phyloP scores from a whole-genome alignment of 345 rosid species.

The Syzygium jambos region DNA sequence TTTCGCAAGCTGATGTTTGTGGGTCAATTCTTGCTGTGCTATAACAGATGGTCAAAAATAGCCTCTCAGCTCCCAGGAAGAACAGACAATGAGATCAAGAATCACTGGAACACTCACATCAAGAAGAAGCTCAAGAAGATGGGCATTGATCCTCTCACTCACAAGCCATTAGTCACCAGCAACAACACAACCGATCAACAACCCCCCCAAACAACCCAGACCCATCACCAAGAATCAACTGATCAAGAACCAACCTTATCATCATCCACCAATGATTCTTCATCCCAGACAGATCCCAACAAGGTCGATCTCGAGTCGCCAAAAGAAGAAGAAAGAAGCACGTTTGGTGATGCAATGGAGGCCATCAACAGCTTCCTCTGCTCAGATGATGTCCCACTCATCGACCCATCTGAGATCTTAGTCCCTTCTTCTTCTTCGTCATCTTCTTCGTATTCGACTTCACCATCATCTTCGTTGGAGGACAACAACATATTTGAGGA shows the following conservation, averaged over 20 bases:
- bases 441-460: slow-evolving; percentile 19
- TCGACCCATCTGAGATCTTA: slow-evolving; percentile 53
- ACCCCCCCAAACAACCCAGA: not conserved
- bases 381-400: slow-evolving; percentile 60
- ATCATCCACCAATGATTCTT: not conserved
- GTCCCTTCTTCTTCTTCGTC: slow-evolving; percentile 24
- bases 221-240: not conserved
- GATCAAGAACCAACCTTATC: not conserved
- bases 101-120: slow-evolving; percentile 96
- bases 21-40: not conserved
- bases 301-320: not conserved
- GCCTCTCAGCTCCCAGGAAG: slow-evolving; percentile 94
- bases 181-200: slow-evolving; percentile 9
- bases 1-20: not conserved
- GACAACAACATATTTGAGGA: slow-evolving; percentile 31
- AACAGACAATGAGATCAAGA: slow-evolving; percentile 96
- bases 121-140: slow-evolving; percentile 83
- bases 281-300: not conserved
- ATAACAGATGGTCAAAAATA: slow-evolving; percentile 87
- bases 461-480: slow-evolving; percentile 16
- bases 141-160: slow-evolving; percentile 94
- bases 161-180: slow-evolving; percentile 44
- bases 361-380: slow-evolving; percentile 20
- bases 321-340: slow-evolving; percentile 11
- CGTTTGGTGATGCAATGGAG: not conserved